Conservation (phyloP, 257 asterid species). For the Hygrophila difformis region DNA sequence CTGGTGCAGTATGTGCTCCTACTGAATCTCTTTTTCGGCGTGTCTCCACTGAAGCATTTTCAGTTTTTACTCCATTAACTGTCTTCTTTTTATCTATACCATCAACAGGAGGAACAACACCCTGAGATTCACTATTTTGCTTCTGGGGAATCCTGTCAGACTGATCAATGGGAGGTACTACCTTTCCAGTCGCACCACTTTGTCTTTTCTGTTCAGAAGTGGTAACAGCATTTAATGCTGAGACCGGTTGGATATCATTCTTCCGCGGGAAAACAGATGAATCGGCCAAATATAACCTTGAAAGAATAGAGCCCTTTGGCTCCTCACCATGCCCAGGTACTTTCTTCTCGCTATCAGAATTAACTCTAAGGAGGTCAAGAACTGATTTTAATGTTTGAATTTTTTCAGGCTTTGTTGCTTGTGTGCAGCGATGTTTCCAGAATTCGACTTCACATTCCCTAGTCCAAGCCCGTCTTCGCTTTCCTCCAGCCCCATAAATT, state of each 20-base stretch:
- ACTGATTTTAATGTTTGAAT: conserved; percentile 80
- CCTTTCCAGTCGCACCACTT: conserved; percentile 25
- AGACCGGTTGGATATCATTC: conserved; percentile 59
- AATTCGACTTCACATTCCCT: conserved; percentile 96
- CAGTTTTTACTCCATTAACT: conserved; percentile 30
- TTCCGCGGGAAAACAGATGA: conserved; percentile 80
- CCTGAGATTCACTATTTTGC: conserved; percentile 15
- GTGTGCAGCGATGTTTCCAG: conserved; percentile 88
- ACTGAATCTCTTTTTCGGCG: conserved; percentile 26
- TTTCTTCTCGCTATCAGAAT: conserved; percentile 28
- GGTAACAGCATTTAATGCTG: conserved; percentile 23
- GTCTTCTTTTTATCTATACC: conserved; percentile 32
- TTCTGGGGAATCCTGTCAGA: conserved; percentile 27
- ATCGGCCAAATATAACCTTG: conserved; percentile 92
- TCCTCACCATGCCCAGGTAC: conserved; percentile 38
- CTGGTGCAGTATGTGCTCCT: conserved; percentile 21
- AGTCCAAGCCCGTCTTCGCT: conserved; percentile 81
- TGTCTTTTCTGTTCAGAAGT: conserved; percentile 30
- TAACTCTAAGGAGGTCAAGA: conserved; percentile 65
- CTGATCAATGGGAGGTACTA: conserved; percentile 21
- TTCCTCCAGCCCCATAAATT: conserved; percentile 85
- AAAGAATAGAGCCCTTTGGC: conserved; percentile 53
- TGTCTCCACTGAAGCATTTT: conserved; percentile 30
- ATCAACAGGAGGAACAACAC: conserved; percentile 20
- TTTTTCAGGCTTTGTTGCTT: conserved; percentile 68